Evolutionary conservation across 2,329 filamentous ascomycete genomes (phyloP).

Genomic region (Apiospora saccharicola): DNA sequence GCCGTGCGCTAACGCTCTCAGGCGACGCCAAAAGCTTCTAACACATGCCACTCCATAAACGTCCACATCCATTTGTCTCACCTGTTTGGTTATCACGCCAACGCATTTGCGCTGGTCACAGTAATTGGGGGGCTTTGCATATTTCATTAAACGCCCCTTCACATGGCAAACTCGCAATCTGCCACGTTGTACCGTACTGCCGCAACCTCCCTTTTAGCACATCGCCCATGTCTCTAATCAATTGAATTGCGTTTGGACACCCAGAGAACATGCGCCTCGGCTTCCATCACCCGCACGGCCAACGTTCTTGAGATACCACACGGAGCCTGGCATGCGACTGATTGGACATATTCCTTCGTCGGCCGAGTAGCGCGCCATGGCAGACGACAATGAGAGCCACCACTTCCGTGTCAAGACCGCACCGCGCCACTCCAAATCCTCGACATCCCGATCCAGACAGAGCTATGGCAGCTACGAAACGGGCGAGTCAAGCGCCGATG

Average conservation of each 20-base stretch:
- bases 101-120: constrained; percentile 20
- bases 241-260: constrained; percentile 16
- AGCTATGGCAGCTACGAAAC: constrained; percentile 51
- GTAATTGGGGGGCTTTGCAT: background rate
- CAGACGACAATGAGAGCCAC: constrained; percentile 25
- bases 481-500: constrained; percentile 53
- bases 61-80: background rate
- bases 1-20: constrained; percentile 7
- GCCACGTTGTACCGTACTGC: background rate
- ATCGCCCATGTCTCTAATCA: constrained; percentile 14
- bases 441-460: constrained; percentile 40
- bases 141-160: constrained; percentile 4
- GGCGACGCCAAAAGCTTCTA: constrained; percentile 5
- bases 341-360: background rate
- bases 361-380: constrained; percentile 27
- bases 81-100: constrained; percentile 7
- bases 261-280: background rate
- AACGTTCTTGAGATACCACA: constrained; percentile 16
- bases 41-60: constrained; percentile 9
- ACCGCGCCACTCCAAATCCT: constrained; percentile 35
- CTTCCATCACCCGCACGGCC: constrained; percentile 1
- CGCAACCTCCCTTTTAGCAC: constrained; percentile 8
- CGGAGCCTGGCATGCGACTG: constrained; percentile 22
- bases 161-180: constrained; percentile 12
- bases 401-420: constrained; percentile 29